phyloP scores from a whole-genome alignment of 176 grass and related monocot genomes.

The Phyllostachys edulis region DNA sequence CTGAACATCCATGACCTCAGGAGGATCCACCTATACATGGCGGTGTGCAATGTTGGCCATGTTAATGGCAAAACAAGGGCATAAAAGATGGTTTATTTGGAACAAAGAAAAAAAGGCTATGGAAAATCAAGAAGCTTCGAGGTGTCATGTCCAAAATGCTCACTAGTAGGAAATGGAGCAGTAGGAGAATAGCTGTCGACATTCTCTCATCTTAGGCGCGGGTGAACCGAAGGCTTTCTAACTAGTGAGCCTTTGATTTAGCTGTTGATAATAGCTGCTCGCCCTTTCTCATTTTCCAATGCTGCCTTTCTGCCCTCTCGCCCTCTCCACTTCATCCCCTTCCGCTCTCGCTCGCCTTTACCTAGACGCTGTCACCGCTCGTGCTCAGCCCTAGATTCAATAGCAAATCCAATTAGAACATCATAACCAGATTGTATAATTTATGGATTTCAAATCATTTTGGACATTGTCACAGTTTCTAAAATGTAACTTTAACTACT shows the following conservation, averaged over 20 bases:
- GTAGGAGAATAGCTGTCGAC: not conserved
- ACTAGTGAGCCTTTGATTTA: too few relatives aligned
- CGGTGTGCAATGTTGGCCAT: not conserved
- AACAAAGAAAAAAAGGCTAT: not conserved
- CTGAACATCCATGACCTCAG: too few relatives aligned
- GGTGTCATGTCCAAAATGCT: not conserved
- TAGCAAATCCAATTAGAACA: not conserved
- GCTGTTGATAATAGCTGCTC: too few relatives aligned
- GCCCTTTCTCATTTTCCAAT: too few relatives aligned
- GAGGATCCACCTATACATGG: too few relatives aligned
- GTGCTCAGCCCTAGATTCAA: too few relatives aligned
- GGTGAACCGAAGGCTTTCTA: not conserved
- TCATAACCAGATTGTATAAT: not conserved
- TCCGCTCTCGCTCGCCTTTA: too few relatives aligned
- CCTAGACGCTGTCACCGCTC: too few relatives aligned
- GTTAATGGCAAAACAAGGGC: not conserved
- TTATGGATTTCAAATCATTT: not conserved
- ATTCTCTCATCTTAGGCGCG: not conserved
- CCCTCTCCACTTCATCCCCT: too few relatives aligned
- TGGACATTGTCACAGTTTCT: too few relatives aligned
- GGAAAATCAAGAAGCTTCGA: not conserved
- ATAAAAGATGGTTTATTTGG: not conserved
- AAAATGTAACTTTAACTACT: too few relatives aligned
- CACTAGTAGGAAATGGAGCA: not conserved
- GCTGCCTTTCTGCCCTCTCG: too few relatives aligned